A percentile compares a stretch with the other conserved stretches of the same genome.
These are phyloP conservation scores for Hypoxylon sp. DNA, from an alignment of 2,329 filamentous ascomycete genomes.

Conservation along the genomic window DNA sequence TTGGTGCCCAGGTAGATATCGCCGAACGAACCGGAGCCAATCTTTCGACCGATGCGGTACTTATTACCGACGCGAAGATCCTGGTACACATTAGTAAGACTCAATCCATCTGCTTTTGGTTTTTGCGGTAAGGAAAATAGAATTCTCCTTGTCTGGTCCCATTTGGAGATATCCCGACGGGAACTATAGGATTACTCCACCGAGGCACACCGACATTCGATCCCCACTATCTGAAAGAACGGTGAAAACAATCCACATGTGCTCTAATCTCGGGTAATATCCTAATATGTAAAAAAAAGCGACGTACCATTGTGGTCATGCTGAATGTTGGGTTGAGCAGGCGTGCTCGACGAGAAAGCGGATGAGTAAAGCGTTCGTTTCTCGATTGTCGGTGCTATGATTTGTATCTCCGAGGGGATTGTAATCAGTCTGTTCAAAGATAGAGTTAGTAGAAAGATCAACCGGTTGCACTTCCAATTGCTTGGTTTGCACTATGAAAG, in stretches of 20 bases:
- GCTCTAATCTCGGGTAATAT: not conserved
- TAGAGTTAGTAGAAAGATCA: conserved; percentile 14
- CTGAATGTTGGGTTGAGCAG: conserved; percentile 44
- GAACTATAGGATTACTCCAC: conserved; percentile 12
- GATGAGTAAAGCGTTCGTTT: not conserved
- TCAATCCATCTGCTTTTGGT: not conserved
- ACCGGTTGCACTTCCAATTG: not conserved
- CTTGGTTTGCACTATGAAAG: not conserved
- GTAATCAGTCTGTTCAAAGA: conserved; percentile 11
- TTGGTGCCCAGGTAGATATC: conserved; percentile 99
- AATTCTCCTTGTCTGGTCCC: not conserved
- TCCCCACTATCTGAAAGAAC: conserved; percentile 13
- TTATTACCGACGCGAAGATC: conserved; percentile 99
- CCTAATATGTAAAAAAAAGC: conserved; percentile 16
- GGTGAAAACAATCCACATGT: conserved; percentile 3
- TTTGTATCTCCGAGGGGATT: conserved; percentile 11
- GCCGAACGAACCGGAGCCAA: conserved; percentile 96
- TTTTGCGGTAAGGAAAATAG: not conserved
- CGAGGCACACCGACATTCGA: conserved; percentile 39
- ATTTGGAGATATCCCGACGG: not conserved
- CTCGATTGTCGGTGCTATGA: conserved; percentile 4
- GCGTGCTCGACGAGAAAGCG: conserved; percentile 23
- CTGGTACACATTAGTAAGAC: conserved; percentile 60
- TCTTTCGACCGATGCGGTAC: conserved; percentile 99
- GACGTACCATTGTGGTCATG: conserved; percentile 55